Evolutionary conservation across 1,139 yeast genomes (phyloP).

Genomic region (Lodderomyces beijingensis): DNA sequence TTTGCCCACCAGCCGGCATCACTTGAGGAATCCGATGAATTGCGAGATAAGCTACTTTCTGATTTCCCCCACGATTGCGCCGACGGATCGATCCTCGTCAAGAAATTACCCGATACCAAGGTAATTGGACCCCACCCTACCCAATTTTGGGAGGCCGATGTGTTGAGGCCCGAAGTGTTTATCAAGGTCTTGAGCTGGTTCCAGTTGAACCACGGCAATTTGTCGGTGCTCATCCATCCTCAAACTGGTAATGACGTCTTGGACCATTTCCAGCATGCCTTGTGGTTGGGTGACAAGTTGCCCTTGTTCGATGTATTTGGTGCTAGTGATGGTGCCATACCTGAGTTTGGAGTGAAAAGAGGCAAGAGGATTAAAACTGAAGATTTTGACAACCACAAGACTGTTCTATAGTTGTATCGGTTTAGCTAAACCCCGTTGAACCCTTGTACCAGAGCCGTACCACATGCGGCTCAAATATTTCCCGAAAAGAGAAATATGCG

Average conservation of each 20-base stretch:
- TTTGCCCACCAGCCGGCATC: constrained; percentile 19
- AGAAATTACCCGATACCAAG: constrained; percentile 22
- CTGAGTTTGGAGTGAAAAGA: constrained; percentile 15
- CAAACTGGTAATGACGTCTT: constrained; percentile 27
- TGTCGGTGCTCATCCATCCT: constrained; percentile 30
- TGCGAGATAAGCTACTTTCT: constrained; percentile 19
- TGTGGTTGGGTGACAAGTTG: constrained; percentile 28
- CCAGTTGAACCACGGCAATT: constrained; percentile 25
- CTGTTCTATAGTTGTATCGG: too few relatives aligned
- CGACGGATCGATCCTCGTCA: constrained; percentile 29
- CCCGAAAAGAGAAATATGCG: too few relatives aligned
- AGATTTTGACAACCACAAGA: constrained; percentile 11
- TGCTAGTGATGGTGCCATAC: constrained; percentile 15
- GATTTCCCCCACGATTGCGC: constrained; percentile 23
- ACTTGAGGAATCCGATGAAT: constrained; percentile 19
- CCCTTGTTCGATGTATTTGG: constrained; percentile 21
- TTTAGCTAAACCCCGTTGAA: too few relatives aligned
- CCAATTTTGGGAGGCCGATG: constrained; percentile 34
- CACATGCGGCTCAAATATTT: too few relatives aligned
- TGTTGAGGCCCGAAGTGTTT: constrained; percentile 27
- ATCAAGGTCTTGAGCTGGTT: constrained; percentile 27
- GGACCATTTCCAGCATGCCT: constrained; percentile 26
- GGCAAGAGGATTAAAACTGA: constrained; percentile 17
- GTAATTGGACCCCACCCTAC: constrained; percentile 30
- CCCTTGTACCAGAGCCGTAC: too few relatives aligned